Evolutionary conservation across 148 eudicot genomes (phyloP), one percentile per base, ranked within the genome.

Genomic region (Polygonum maritimum): DNA sequence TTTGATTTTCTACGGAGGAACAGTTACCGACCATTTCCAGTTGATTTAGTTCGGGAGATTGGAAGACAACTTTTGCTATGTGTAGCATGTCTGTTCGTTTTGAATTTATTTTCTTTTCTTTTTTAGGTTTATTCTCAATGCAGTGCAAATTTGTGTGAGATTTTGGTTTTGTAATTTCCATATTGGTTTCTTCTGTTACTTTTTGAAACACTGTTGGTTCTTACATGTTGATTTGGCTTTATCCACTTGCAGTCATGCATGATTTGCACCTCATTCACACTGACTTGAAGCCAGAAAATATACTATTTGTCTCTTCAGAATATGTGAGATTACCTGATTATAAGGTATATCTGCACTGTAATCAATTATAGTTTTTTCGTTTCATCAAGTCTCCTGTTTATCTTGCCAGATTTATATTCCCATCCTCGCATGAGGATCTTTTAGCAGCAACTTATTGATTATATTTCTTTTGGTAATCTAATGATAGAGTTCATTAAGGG

Each of bases 1-100:
- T 94, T 84, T 83, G 97, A 94, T 90, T 94, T 94, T 85, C 97
- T 94, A 70, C 96, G 97, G 84, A 94, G 92, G 88, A 94, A 94
- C 93, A 94, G 82, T 92, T 94, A 94, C 79, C 94, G 98, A 80
- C 84, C 98, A 76, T 93, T 93, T 89, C 98, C 98, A 81, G 89
- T 93, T 87, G 98, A 93, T 84, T 91, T 91, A 78, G 98, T 91
- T 83, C 98, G 98, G 60, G 98, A 93, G 89, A 93, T 93, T 80
- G 98, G 94, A 76, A 87, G 92, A 82, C 98, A 93, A 87, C 89
- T 93, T 51, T 88, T 93, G 98, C 97, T 89, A 80, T 93, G 94
- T 88, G 85, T 93, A 82, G 98, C 98, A 87, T 93, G 98, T 93
- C 90, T 84, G 98, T 93, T 88, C 87, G 87, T 84, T 75, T 83